These are phyloP conservation scores for Porpolomopsis calyptriformis DNA, from an alignment of 768 basidiomycete species.

Conservation along the genomic window DNA sequence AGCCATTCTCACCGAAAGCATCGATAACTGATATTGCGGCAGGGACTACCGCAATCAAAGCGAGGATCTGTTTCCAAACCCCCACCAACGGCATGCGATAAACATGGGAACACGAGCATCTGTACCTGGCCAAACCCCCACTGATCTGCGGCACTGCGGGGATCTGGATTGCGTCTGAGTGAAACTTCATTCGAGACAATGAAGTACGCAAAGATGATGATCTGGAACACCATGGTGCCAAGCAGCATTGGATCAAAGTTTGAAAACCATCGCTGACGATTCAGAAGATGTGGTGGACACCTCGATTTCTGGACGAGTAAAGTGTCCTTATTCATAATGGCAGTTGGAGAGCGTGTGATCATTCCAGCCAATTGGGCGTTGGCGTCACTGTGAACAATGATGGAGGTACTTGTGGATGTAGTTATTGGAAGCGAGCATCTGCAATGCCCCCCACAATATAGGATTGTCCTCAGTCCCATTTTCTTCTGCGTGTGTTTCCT, in stretches of 20 bases:
- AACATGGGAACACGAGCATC: background rate
- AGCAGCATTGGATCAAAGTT: slow-evolving; percentile 32
- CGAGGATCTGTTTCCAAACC: slow-evolving; percentile 22
- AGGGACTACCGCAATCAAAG: slow-evolving; percentile 30
- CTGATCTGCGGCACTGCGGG: slow-evolving; percentile 13
- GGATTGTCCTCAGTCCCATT: background rate
- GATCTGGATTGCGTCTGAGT: slow-evolving; percentile 21
- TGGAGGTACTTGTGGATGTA: background rate
- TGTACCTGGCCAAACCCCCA: slow-evolving; percentile 32
- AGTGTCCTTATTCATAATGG: background rate
- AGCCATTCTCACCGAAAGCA: slow-evolving; percentile 23
- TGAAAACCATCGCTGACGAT: slow-evolving; percentile 23
- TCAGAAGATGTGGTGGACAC: background rate
- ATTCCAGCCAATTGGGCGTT: background rate
- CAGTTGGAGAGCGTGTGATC: background rate
- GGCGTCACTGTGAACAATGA: background rate
- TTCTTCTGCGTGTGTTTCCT: background rate
- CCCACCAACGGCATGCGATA: background rate
- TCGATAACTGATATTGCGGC: slow-evolving; percentile 24
- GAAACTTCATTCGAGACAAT: slow-evolving; percentile 30
- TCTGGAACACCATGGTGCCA: slow-evolving; percentile 28
- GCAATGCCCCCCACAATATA: no score
- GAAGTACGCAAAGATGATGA: slow-evolving; percentile 30
- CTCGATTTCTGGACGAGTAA: background rate
- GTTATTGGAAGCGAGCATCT: no score